Evolutionary conservation across 2,329 filamentous ascomycete genomes (phyloP).

Genomic region (Exophiala aquamarina): DNA sequence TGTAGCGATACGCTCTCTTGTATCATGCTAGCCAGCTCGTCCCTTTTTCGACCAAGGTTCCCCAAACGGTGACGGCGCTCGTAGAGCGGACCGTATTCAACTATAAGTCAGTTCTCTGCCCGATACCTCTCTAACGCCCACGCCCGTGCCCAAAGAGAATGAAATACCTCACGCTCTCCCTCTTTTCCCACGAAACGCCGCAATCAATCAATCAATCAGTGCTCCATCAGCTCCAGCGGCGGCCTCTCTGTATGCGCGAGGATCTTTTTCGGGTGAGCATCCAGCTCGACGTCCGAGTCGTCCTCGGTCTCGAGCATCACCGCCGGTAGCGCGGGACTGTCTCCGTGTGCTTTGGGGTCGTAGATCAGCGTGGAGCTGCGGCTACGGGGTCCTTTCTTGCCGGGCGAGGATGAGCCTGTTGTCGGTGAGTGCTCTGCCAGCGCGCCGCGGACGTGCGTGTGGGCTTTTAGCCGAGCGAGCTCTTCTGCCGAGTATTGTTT

Average conservation of each 20-base stretch:
- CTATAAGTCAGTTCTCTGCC: too few relatives aligned
- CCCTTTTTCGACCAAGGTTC: too few relatives aligned
- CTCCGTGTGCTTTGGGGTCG: constrained; percentile 61
- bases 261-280: constrained; percentile 42
- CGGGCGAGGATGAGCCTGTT: constrained; percentile 25
- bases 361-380: constrained; percentile 63
- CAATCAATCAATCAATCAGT: constrained; percentile 2
- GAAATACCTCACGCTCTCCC: not conserved
- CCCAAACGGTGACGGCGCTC: too few relatives aligned
- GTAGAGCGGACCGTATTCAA: too few relatives aligned
- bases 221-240: constrained; percentile 57
- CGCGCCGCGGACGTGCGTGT: constrained; percentile 11
- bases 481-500: constrained; percentile 23
- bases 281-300: constrained; percentile 48
- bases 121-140: too few relatives aligned
- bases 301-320: constrained; percentile 63
- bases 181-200: not conserved
- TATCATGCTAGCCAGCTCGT: too few relatives aligned
- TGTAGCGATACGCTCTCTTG: too few relatives aligned
- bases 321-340: constrained; percentile 59
- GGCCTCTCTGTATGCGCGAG: constrained; percentile 55
- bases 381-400: constrained; percentile 36
- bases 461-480: constrained; percentile 20
- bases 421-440: constrained; percentile 17
- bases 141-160: not conserved